Base-by-base conservation (phyloP, 2,329 filamentous ascomycete species). In the Sporothrix brasiliensis region DNA sequence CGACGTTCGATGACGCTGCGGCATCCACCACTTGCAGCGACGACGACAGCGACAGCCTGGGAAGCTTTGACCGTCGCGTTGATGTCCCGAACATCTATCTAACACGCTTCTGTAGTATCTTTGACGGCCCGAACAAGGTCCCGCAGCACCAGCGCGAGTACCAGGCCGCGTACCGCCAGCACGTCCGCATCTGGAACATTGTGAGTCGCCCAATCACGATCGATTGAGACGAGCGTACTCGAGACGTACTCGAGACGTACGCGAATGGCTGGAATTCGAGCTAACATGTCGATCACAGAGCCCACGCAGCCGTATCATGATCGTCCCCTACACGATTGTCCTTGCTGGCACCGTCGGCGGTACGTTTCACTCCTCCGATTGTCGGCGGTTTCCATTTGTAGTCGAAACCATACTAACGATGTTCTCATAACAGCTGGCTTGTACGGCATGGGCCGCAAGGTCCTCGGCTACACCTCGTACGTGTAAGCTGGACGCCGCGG, bases 381-480 rank as follows among this genome's bases (percentile, higher is more conserved):
- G 13, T 16, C 53, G 44, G 67, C 30, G 34, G 50, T 67, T 61
- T 70, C 11, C 16, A 19, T 66, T 47, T n/a, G 9, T 44, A n/a
- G 3, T 52, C 47, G 9, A 13, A 6, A 13, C 10, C 11, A 39
- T 50, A 52, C 63, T 66, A 50, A 54, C 52, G 19, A 24, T 11
- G 9, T 14, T 56, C 39, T 47, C 21, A 2, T n/a, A 16, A 41
- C 74, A 88, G 86, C 81, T 69, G 79, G 82, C 75, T 82, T 92
- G 81, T 94, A 91, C 84, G 90, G 89, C 83, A 89, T 91, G 83
- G 82, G 85, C 79, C 90, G 92, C 79, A 88, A 91, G 83, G 83
- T 91, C 74, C 79, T 89, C 73, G 92, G 92, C 77, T 88, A 94
- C 86, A 94, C 93, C 87, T 92, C 89, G 73, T 93, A 89, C 89